A percentile compares a stretch with the other conserved stretches of the same genome.
Evolutionary conservation across 2,329 filamentous ascomycete species (phyloP).

Genomic region (Lachnellula subtilissima): DNA sequence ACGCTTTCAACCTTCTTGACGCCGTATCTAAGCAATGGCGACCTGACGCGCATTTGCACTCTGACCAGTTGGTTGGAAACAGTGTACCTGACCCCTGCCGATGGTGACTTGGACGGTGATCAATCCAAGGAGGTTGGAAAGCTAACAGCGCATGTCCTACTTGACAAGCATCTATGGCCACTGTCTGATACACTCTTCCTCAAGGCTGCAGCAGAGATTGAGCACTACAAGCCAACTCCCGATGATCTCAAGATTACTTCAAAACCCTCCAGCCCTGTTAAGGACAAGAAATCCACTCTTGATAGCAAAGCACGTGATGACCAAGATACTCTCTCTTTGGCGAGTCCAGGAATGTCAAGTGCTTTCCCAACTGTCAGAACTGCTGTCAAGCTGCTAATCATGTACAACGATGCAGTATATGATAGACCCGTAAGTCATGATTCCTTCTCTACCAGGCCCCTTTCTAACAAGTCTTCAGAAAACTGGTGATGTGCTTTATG

Average conservation of each 20-base stretch:
- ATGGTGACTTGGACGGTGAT: slow-evolving; percentile 23
- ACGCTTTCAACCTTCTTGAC: slow-evolving; percentile 24
- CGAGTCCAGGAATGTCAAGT: slow-evolving; percentile 50
- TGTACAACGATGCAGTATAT: slow-evolving; percentile 48
- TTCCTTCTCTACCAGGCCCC: neutral
- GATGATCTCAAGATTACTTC: slow-evolving; percentile 26
- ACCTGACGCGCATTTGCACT: slow-evolving; percentile 25
- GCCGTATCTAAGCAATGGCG: slow-evolving; percentile 26
- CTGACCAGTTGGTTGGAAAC: slow-evolving; percentile 30
- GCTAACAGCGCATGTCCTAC: slow-evolving; percentile 23
- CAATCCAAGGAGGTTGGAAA: slow-evolving; percentile 19
- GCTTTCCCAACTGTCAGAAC: slow-evolving; percentile 54
- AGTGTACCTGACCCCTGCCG: slow-evolving; percentile 24
- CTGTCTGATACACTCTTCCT: slow-evolving; percentile 28
- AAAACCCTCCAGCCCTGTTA: slow-evolving; percentile 37
- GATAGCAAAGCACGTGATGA: slow-evolving; percentile 14
- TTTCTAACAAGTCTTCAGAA: slow-evolving; percentile 17
- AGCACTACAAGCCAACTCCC: slow-evolving; percentile 26
- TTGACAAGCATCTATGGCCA: slow-evolving; percentile 30
- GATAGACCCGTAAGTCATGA: slow-evolving; percentile 28
- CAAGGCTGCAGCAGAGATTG: slow-evolving; percentile 27
- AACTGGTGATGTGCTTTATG: slow-evolving; percentile 58
- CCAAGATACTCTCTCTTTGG: slow-evolving; percentile 54
- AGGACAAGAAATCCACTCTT: slow-evolving; percentile 30
- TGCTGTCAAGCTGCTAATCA: slow-evolving; percentile 52